phyloP scores from a whole-genome alignment of 768 basidiomycete species.

The Boletus eberwhitei region DNA sequence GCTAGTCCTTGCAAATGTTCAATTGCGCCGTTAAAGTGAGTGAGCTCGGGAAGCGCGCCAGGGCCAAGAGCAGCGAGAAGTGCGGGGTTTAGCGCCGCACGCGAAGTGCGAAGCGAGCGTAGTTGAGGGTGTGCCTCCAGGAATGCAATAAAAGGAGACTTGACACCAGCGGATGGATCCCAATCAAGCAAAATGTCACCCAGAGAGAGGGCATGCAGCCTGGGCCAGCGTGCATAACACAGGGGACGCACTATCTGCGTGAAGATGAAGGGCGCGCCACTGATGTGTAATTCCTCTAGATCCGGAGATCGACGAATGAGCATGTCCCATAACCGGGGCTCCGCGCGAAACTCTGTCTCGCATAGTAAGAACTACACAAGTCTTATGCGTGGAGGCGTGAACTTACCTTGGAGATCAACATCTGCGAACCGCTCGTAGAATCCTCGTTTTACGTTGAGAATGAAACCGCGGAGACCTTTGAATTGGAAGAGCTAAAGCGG shows the following conservation, averaged over 20 bases:
- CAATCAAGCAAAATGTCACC: conserved; percentile 67
- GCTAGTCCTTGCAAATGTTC: conserved; percentile 64
- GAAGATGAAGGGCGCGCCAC: conserved; percentile 26
- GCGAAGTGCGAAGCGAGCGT: conserved; percentile 48
- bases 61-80: conserved; percentile 50
- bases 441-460: conserved; percentile 53
- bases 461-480: conserved; percentile 57
- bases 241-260: conserved; percentile 52
- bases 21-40: conserved; percentile 63
- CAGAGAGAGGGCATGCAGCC: conserved; percentile 54
- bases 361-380: conserved; percentile 5
- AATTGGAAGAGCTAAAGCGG: conserved; percentile 65
- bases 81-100: conserved; percentile 49
- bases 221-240: conserved; percentile 64
- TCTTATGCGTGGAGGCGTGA: neutral
- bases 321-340: conserved; percentile 61
- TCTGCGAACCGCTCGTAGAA: conserved; percentile 63
- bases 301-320: conserved; percentile 60
- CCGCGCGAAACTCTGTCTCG: conserved; percentile 21
- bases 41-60: conserved; percentile 46
- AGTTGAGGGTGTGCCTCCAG: conserved; percentile 62
- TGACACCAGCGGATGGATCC: conserved; percentile 39
- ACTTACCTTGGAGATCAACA: conserved; percentile 49
- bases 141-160: conserved; percentile 62
- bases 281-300: conserved; percentile 59